phyloP scores from a whole-genome alignment of 1,284 basidiomycete species.

The Microstroma glucosiphilum region DNA sequence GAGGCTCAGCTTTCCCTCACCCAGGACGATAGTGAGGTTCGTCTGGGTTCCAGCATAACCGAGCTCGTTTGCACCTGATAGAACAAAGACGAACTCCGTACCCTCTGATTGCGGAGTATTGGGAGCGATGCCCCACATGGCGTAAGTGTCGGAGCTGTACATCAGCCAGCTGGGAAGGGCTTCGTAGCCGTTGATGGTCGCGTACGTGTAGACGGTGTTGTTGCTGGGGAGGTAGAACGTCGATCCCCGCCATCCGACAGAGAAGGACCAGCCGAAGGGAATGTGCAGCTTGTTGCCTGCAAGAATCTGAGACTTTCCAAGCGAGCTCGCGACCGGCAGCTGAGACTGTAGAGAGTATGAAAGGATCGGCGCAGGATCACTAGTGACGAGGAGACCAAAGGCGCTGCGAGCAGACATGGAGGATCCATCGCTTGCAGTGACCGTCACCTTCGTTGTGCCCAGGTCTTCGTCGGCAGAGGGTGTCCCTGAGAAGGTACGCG shows the following conservation, averaged over 20 bases:
- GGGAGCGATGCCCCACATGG: conserved; percentile 74
- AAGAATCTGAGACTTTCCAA: conserved; percentile 35
- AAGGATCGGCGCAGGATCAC: conserved; percentile 31
- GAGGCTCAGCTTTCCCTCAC: conserved; percentile 20
- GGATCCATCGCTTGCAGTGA: conserved; percentile 5
- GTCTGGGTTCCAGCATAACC: conserved; percentile 37
- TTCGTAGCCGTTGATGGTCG: conserved; percentile 62
- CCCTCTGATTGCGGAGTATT: conserved; percentile 33
- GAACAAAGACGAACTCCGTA: conserved; percentile 28
- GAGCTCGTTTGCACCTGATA: conserved; percentile 38
- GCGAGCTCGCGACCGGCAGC: conserved; percentile 33
- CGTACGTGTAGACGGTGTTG: conserved; percentile 62
- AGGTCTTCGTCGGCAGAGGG: conserved; percentile 20
- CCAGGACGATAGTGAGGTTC: conserved; percentile 33
- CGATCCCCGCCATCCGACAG: conserved; percentile 69
- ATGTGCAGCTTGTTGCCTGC: conserved; percentile 59
- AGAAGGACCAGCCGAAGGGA: conserved; percentile 81
- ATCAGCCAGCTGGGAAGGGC: conserved; percentile 69
- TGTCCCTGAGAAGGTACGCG: conserved; percentile 29
- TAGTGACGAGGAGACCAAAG: conserved; percentile 31
- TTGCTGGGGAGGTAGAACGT: conserved; percentile 58
- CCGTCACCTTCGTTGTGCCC: conserved; percentile 7
- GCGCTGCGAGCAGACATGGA: conserved; percentile 12
- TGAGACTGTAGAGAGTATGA: conserved; percentile 36
- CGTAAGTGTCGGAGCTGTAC: conserved; percentile 65